Base-by-base conservation (phyloP, 1,284 basidiomycete species). In the Takashimella tepidaria region DNA sequence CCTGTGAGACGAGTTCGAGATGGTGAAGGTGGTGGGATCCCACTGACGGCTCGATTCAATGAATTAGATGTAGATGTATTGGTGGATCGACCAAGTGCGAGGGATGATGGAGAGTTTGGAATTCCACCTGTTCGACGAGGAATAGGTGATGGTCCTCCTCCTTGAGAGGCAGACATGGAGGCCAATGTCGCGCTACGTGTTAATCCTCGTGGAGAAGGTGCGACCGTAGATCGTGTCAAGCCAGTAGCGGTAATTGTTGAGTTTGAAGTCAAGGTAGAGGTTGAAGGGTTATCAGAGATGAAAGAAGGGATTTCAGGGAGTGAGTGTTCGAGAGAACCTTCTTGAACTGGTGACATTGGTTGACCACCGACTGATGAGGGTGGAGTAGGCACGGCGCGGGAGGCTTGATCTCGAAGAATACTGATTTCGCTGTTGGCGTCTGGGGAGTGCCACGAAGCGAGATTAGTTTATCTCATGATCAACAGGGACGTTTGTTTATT, bases 351-450 rank as follows among this genome's bases (percentile, higher is more conserved):
- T 8, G 72, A 73, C 60, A 70, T 67, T 24, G 60, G 64, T 11
- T 58, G 55, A 4, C 61, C 58, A 4, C 61, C 58, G 22, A 65
- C 56, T 2, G 70, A 66, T 2, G 68, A 62, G 20, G 69, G 67
- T 1, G 72, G 69, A 2, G 71, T 69, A 1, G 70, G 67, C 8
- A 53, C 51, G 5, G 60, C 49, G 13, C 59, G 57, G 51, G 57
- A 54, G 27, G 59, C 45, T 46, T 90, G 88, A 62, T 91, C 87
- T 69, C 84, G 86, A 48, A 95, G 77, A 49, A 92, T 86, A 22
- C 84, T 82, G 27, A 89, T 82, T 73, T 97, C 92, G 57, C 87
- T 86, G 60, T 85, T 88, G 56, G 89, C 84, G 44, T 68, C 72
- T 74, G 48, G 8, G 16, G 5, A 11, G 0, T 19, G 12, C 25